These are phyloP conservation scores for Erysimum cheiri DNA, from an alignment of 441 rosid genomes.

Conservation along the genomic window DNA sequence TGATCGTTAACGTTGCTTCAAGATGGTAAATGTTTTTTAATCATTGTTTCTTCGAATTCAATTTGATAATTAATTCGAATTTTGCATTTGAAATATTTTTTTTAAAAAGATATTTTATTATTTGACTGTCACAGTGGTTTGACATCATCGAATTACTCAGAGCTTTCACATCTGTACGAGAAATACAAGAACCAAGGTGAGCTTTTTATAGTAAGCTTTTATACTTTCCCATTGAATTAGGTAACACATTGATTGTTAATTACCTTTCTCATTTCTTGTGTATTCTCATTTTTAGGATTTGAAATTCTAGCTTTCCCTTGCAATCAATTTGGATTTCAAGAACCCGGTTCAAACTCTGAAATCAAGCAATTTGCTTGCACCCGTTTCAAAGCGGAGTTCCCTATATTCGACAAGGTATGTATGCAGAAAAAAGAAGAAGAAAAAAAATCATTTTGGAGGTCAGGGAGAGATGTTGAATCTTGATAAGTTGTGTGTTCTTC, in stretches of 20 bases:
- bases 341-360: conserved; percentile 68
- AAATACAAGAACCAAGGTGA: conserved; percentile 68
- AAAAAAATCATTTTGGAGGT: not conserved
- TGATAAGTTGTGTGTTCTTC: conserved; percentile 31
- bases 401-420: conserved; percentile 68
- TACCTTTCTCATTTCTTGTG: not conserved
- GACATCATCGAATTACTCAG: conserved; percentile 67
- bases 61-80: not conserved
- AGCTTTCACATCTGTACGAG: conserved; percentile 61
- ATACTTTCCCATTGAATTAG: not conserved
- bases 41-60: not conserved
- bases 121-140: conserved; percentile 52
- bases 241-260: not conserved
- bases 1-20: conserved; percentile 93
- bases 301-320: conserved; percentile 81
- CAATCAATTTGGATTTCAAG: conserved; percentile 78
- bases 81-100: too few species aligned
- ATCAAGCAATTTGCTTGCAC: conserved; percentile 70
- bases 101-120: too few species aligned
- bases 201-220: conserved; percentile 20
- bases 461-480: conserved; percentile 1
- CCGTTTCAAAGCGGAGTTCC: conserved; percentile 71
- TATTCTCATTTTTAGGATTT: conserved; percentile 50
- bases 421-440: not conserved
- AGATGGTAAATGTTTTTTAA: conserved; percentile 62